Evolutionary conservation across 2,329 filamentous ascomycete species (phyloP).

Genomic region (Neonectria sp.): DNA sequence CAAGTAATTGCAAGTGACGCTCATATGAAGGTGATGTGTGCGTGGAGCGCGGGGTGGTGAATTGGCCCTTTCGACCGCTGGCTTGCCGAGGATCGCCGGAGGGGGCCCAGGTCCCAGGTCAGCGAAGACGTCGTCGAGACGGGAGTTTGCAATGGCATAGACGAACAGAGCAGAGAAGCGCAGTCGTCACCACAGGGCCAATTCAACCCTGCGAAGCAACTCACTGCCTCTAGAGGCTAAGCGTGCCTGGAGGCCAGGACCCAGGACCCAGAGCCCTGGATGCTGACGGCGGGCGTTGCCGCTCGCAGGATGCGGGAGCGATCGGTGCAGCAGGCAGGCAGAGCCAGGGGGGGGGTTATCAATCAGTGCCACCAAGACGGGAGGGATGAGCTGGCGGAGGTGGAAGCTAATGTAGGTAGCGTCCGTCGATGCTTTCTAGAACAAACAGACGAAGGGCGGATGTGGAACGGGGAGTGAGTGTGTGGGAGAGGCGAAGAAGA

Average conservation of each 20-base stretch:
- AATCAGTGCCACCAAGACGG: conserved; percentile 20
- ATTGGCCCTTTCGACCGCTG: neutral
- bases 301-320: conserved; percentile 43
- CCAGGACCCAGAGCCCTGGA: conserved; percentile 36
- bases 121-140: neutral
- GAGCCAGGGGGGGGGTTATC: conserved; percentile 30
- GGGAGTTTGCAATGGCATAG: neutral
- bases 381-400: conserved; percentile 10
- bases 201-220: conserved; percentile 42
- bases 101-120: neutral
- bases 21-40: neutral
- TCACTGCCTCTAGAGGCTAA: conserved; percentile 48
- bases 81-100: conserved; percentile 28
- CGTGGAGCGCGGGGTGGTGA: neutral
- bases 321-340: conserved; percentile 10
- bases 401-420: conserved; percentile 24
- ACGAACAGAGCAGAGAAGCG: neutral
- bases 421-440: conserved; percentile 16
- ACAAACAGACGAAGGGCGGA: neutral
- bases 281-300: conserved; percentile 45
- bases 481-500: conserved; percentile 31
- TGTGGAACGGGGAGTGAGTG: conserved; percentile 3
- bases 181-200: neutral
- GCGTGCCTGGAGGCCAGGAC: conserved; percentile 41
- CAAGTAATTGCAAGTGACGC: neutral